Evolutionary conservation across 495 filamentous ascomycete species (phyloP), one percentile per base, ranked within the genome.

Genomic region (Collariella sp.): DNA sequence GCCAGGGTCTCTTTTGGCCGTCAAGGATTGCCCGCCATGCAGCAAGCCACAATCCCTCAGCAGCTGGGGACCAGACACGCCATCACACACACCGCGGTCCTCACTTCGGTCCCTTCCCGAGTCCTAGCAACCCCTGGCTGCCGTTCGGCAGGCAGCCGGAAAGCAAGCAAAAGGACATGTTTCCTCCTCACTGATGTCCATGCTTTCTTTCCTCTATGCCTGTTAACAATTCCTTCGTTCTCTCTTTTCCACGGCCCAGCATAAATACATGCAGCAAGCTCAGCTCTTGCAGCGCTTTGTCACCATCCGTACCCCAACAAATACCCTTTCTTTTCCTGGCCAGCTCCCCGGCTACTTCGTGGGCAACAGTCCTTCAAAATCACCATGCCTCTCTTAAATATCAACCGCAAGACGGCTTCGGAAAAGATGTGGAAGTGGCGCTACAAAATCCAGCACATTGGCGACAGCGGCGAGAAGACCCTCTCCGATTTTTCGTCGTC

Each of bases 391-490:
- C 3, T 22, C 3, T 2, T 20, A 15, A 16, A 38, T 12, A 23
- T 52, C 4, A 24, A n/a, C 48, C 52, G 55, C n/a, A 50, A 45
- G 13, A 56, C 50, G 9, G 34, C 60, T 11, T 59, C 61, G n/a
- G 63, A 66, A 43, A 60, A 41, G 19, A 16, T 59, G 22, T 62
- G 58, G 58, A 63, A 66, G 39, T 63, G 61, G 63, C 53, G 56
- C 11, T 66, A 60, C 56, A 66, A 66, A 52, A 23, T 66, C 9
- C 36, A 26, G n/a, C 52, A 64, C 29, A 12, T 59, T 29, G 53
- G 59, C 41, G 41, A 62, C 39, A 57, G 33, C 50, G 48, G 33
- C 46, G 61, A 63, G 34, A 64, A 60, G 54, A 60, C 56, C 7
- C 54, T 67, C 15, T 42, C 54, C 13, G 64, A 67, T 50, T 67